Base-by-base conservation (phyloP, 768 basidiomycete genomes). In the Suillus subluteus region DNA sequence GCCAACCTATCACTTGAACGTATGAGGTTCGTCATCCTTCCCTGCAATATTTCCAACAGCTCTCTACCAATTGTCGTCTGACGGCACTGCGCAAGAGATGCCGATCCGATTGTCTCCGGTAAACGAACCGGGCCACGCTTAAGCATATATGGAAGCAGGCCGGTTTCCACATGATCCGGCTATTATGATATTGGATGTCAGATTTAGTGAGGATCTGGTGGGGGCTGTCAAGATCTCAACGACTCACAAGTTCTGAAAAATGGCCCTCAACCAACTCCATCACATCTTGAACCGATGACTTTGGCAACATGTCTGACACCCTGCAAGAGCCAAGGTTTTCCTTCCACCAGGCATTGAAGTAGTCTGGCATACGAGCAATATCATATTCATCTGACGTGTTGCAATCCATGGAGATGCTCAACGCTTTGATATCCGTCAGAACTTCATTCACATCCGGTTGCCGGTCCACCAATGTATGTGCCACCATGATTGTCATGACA, bases 331-430 rank as follows among this genome's bases (percentile, higher is more conserved):
- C n/a, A 8, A 48, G 46, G 11, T 48, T n/a, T 6, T 48, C n/a
- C 46, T 48, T 9, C 13, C 54, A 55, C 54, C 54, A 55, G 54
- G 15, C 54, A 55, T 55, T 55, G 8, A 55, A 55, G 54, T 32
- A 55, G 30, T 55, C 48, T 23, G 23, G 30, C 30, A 32, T 18
- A 5, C 3, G 30, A 54, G 26, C 52, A 18, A 54, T 54, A 15
- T 54, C 52, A 54, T 54, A 54, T 16, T 30, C 6, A 18, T 54
- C 26, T 1, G 3, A 16, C 2, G 1, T 1, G 26, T 8, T 9
- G 3, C 11, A 23, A n/a, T 48, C 6, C 3, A 18, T 15, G 32
- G 50, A 26, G 3, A 30, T 15, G 7, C 4, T 12, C 50, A 52
- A 52, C 30, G 50, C 50, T 13, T 52, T 26, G 26, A 26, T n/a